Conservation (phyloP, 106 monocot genomes). For the Dendrobium chrysotoxum region DNA sequence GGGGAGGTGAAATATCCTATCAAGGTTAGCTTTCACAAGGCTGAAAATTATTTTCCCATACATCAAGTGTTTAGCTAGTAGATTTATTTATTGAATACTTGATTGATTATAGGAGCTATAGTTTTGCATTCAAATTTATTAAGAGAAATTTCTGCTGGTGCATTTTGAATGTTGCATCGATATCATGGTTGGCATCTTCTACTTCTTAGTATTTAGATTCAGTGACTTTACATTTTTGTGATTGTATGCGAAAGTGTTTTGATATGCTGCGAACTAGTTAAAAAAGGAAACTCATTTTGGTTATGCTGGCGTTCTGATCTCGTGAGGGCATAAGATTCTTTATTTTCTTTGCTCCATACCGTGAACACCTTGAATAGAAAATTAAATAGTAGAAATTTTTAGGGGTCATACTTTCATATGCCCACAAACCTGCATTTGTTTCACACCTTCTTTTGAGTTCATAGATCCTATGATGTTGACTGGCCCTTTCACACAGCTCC, state of each 20-base stretch:
- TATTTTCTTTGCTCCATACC: background rate
- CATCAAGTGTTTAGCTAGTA: background rate
- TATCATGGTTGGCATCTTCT: background rate
- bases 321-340: background rate
- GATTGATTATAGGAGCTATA: background rate
- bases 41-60: background rate
- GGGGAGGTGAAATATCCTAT: constrained; percentile 97
- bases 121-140: background rate
- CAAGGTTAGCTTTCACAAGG: constrained; percentile 42
- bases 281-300: background rate
- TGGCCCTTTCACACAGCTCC: background rate
- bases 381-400: background rate
- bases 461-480: background rate
- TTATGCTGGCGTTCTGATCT: background rate
- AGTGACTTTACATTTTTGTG: background rate
- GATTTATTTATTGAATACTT: background rate
- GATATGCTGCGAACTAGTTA: background rate
- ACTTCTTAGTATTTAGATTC: background rate
- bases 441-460: background rate
- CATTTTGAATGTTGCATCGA: background rate
- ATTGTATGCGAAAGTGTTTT: background rate
- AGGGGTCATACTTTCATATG: background rate
- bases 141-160: background rate
- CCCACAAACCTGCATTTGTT: background rate
- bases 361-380: background rate